These are phyloP conservation scores for Torrubiellomyces zombiae DNA, from an alignment of 2,329 filamentous ascomycete genomes.

Conservation along the genomic window DNA sequence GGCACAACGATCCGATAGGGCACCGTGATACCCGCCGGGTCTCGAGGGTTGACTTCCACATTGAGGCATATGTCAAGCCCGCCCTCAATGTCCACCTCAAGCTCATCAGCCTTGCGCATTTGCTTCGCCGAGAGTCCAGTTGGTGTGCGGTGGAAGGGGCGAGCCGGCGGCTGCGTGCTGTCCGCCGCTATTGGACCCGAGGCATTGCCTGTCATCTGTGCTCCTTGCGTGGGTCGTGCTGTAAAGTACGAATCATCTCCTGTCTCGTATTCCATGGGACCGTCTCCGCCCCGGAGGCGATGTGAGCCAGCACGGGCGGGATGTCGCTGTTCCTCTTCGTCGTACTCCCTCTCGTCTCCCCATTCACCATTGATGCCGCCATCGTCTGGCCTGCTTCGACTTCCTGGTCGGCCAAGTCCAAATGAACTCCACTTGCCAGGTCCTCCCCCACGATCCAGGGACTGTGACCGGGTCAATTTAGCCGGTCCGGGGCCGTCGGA, in stretches of 20 bases:
- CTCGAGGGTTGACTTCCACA: slow-evolving; percentile 69
- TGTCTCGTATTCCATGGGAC: slow-evolving; percentile 28
- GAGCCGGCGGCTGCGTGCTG: slow-evolving; percentile 6
- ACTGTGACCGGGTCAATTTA: slow-evolving; percentile 40
- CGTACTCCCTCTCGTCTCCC: slow-evolving; percentile 27
- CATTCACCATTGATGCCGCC: slow-evolving; percentile 40
- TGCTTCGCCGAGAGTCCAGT: slow-evolving; percentile 51
- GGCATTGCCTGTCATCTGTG: slow-evolving; percentile 13
- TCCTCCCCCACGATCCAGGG: slow-evolving; percentile 38
- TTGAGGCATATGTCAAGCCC: slow-evolving; percentile 80
- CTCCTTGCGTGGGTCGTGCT: slow-evolving; percentile 17
- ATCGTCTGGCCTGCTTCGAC: slow-evolving; percentile 24
- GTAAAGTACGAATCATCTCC: slow-evolving; percentile 44
- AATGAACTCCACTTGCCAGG: slow-evolving; percentile 25
- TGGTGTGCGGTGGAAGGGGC: slow-evolving; percentile 49
- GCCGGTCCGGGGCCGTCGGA: slow-evolving; percentile 19
- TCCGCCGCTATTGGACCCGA: slow-evolving; percentile 9
- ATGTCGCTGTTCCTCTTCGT: slow-evolving; percentile 16
- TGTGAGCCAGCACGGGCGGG: slow-evolving; percentile 10
- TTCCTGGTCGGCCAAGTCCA: slow-evolving; percentile 23
- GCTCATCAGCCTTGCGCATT: slow-evolving; percentile 33
- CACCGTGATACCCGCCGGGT: slow-evolving; percentile 74
- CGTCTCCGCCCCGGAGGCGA: slow-evolving; percentile 24
- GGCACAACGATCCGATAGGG: slow-evolving; percentile 82
- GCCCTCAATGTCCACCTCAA: slow-evolving; percentile 59